Base-by-base conservation (phyloP, 352 stramenopile species). In the Pythium insidiosum region DNA sequence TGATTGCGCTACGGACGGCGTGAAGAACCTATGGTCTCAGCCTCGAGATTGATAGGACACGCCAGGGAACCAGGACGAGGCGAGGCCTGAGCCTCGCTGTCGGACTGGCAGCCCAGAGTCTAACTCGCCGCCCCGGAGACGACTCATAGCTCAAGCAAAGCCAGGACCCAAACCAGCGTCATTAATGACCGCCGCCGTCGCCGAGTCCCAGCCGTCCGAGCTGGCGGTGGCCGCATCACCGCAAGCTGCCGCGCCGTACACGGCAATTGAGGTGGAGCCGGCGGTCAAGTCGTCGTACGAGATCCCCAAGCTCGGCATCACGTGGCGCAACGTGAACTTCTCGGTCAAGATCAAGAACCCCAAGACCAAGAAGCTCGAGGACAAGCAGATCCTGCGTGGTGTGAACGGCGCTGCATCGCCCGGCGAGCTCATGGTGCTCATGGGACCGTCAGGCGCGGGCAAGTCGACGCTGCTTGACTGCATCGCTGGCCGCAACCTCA, bases 381-480 rank as follows among this genome's bases (percentile, higher is more conserved):
- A 58, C 18, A 80, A 74, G 34, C 29, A 38, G 3, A 69, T 88
- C 15, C 63, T 90, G 5, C 63, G 46, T 26, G 30, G 65, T 22
- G 59, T 92, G 19, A 66, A 29, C 18, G 70, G 74, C 22, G 35
- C 56, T 2, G 65, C 71, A 3, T 23, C 47, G 12, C 63, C 67
- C 0, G 63, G 63, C 5, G 43, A 74, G 46, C 41, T 78, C 43
- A 51, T 78, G 26, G 72, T 79, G 21, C 66, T 85, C 19, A 85
- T 85, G 69, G 69, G 69, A 0, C 67, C 73, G 0, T 81, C 69
- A 0, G 65, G 73, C 6, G 67, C 69, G 2, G 73, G 65, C 28
- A 81, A 85, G 40, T 79, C 64, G 20, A 68, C 61, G 6, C 52
- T 85, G 31, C 29, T 85, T 0, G 66, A 85, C 53, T 71, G 67